Evolutionary conservation across 257 asterid species (phyloP).

Genomic region (Penstemon barbatus): DNA sequence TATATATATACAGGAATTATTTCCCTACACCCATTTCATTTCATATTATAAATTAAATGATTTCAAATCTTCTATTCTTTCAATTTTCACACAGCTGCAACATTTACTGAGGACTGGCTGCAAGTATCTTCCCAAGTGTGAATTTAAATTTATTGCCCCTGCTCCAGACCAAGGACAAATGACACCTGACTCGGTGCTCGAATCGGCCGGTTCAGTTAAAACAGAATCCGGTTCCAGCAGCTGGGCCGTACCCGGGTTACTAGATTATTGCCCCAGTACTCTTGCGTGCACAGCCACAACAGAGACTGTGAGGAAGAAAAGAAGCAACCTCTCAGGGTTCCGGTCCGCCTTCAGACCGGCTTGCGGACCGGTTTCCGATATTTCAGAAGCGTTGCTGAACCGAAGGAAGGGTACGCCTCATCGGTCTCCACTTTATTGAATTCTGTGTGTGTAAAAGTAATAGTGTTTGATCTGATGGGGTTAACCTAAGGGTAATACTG

Average conservation of each 20-base stretch:
- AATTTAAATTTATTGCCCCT: conserved; percentile 28
- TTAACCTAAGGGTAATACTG: conserved; percentile 35
- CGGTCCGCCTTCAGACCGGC: conserved; percentile 40
- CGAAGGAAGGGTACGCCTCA: conserved; percentile 89
- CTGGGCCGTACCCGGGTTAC: conserved; percentile 34
- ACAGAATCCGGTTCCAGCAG: conserved; percentile 63
- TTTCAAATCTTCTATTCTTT: too few species aligned
- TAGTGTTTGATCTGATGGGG: conserved; percentile 25
- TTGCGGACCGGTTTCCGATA: conserved; percentile 40
- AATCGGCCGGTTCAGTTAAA: conserved; percentile 40
- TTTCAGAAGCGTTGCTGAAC: conserved; percentile 45
- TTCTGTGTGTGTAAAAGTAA: conserved; percentile 8
- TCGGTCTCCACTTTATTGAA: conserved; percentile 67
- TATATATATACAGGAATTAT: too few species aligned
- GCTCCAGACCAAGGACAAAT: conserved; percentile 55
- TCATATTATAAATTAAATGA: too few species aligned
- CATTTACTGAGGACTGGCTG: conserved; percentile 40
- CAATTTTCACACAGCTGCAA: conserved; percentile 45
- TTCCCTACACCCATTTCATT: conserved; percentile 29
- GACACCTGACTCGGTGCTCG: conserved; percentile 74
- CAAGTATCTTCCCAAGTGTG: conserved; percentile 42
- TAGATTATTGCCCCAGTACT: conserved; percentile 32
- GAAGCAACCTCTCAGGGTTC: conserved; percentile 34
- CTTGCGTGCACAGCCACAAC: conserved; percentile 58
- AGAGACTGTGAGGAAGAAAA: conserved; percentile 52